These are phyloP conservation scores for Aspergillus sp. DNA, from an alignment of 2,329 filamentous ascomycete species.

Conservation along the genomic window DNA sequence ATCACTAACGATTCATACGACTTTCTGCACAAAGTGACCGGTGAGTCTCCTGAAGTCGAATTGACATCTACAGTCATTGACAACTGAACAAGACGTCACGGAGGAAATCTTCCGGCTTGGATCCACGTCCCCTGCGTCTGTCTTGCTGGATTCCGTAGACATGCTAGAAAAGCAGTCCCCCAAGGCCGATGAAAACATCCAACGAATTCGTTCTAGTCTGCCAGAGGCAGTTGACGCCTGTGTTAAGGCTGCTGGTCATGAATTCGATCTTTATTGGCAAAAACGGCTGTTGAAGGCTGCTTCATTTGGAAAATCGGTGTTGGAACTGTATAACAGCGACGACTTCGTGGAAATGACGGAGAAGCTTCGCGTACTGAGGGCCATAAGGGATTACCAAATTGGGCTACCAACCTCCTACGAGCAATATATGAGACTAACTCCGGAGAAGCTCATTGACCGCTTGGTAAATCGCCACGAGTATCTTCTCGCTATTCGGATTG, in stretches of 20 bases:
- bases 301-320: slow-evolving; percentile 92
- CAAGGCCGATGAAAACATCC: slow-evolving; percentile 95
- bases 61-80: not conserved
- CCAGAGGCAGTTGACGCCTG: slow-evolving; percentile 91
- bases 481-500: slow-evolving; percentile 77
- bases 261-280: slow-evolving; percentile 86
- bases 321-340: slow-evolving; percentile 95
- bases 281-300: slow-evolving; percentile 93
- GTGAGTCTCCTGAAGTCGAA: slow-evolving; percentile 36
- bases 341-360: slow-evolving; percentile 99
- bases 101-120: slow-evolving; percentile 84
- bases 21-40: slow-evolving; percentile 87
- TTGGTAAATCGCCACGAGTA: slow-evolving; percentile 87
- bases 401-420: slow-evolving; percentile 87
- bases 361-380: slow-evolving; percentile 83
- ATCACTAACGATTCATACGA: slow-evolving; percentile 94
- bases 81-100: slow-evolving; percentile 50
- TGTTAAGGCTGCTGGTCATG: slow-evolving; percentile 84
- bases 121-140: slow-evolving; percentile 79
- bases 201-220: slow-evolving; percentile 77
- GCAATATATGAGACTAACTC: slow-evolving; percentile 83
- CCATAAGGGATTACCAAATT: slow-evolving; percentile 82
- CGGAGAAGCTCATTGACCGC: slow-evolving; percentile 76
- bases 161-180: slow-evolving; percentile 89
- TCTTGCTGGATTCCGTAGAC: slow-evolving; percentile 86